Conservation (phyloP, 2,329 filamentous ascomycete species). For the Diatrype stigma region DNA sequence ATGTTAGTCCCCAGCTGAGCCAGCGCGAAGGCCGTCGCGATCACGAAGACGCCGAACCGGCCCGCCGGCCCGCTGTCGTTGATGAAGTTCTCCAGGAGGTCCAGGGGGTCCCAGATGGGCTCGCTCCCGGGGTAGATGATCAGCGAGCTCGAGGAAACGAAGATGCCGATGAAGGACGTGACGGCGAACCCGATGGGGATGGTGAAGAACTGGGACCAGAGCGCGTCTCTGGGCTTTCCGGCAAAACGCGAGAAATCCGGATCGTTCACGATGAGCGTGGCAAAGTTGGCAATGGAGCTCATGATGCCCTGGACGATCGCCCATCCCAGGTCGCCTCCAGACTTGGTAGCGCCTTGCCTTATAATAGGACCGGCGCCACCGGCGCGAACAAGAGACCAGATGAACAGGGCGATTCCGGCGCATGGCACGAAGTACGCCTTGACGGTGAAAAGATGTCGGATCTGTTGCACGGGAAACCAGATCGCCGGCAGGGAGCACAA, state of each 20-base stretch:
- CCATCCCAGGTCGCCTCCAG: constrained; percentile 73
- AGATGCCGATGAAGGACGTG: constrained; percentile 81
- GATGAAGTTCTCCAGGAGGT: constrained; percentile 63
- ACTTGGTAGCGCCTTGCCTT: constrained; percentile 56
- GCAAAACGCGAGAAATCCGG: constrained; percentile 86
- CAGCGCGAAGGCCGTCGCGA: constrained; percentile 66
- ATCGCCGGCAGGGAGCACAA: constrained; percentile 73
- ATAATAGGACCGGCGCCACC: constrained; percentile 82
- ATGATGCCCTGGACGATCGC: constrained; percentile 81
- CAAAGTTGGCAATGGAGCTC: constrained; percentile 86
- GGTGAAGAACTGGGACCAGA: constrained; percentile 76
- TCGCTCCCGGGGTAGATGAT: constrained; percentile 60
- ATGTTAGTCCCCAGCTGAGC: constrained; percentile 86
- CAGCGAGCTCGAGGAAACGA: constrained; percentile 68
- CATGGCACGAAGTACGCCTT: constrained; percentile 81
- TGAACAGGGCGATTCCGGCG: constrained; percentile 81
- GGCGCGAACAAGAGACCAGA: constrained; percentile 79
- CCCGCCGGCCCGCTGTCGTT: constrained; percentile 64
- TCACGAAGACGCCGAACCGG: constrained; percentile 72
- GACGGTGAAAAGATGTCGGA: constrained; percentile 85
- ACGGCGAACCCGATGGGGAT: constrained; percentile 70
- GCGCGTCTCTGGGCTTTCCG: constrained; percentile 66
- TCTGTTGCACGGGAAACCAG: constrained; percentile 85
- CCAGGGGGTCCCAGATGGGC: constrained; percentile 70
- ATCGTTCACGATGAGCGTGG: constrained; percentile 77